Percentiles rank a stretch among this genome's conserved stretches.
These are phyloP conservation scores for Cyberlindnera maclurae DNA, from an alignment of 805 yeast species.

Conservation along the genomic window DNA sequence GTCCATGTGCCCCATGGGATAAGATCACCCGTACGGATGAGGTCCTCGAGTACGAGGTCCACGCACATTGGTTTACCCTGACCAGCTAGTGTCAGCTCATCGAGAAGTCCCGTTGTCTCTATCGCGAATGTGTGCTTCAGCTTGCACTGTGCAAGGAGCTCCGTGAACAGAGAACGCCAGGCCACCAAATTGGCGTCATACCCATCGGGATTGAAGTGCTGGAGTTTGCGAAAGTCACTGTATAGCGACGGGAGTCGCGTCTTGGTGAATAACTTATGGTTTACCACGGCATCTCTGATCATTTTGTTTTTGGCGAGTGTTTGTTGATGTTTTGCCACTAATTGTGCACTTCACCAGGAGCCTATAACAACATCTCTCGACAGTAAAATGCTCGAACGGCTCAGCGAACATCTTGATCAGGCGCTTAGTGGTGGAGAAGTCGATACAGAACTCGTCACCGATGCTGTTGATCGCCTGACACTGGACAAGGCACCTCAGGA, in stretches of 20 bases:
- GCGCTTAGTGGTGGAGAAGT: background rate
- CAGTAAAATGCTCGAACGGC: too few species aligned
- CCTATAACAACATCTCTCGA: too few species aligned
- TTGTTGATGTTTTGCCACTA: constrained; percentile 1
- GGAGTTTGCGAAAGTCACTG: constrained; percentile 30
- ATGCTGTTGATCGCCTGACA: constrained; percentile 2
- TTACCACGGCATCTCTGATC: constrained; percentile 14
- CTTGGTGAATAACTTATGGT: constrained; percentile 24
- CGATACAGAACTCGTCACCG: background rate
- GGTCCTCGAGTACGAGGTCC: constrained; percentile 28
- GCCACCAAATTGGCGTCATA: constrained; percentile 32
- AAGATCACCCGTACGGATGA: constrained; percentile 25
- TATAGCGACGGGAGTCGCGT: constrained; percentile 33
- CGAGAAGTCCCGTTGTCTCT: constrained; percentile 21
- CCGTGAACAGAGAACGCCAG: constrained; percentile 28
- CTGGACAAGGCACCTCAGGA: constrained; percentile 6
- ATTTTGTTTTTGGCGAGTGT: background rate
- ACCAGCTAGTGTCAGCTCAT: constrained; percentile 21
- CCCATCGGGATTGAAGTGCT: constrained; percentile 34
- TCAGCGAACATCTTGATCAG: background rate
- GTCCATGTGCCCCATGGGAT: constrained; percentile 22
- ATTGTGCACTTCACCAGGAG: background rate
- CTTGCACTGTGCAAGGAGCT: constrained; percentile 9
- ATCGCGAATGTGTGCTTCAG: constrained; percentile 18
- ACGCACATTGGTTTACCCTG: constrained; percentile 31